Percentiles rank a stretch among this genome's conserved stretches.
Conservation (phyloP, 2,329 filamentous ascomycete species). For the Calonectria pauciramosa region DNA sequence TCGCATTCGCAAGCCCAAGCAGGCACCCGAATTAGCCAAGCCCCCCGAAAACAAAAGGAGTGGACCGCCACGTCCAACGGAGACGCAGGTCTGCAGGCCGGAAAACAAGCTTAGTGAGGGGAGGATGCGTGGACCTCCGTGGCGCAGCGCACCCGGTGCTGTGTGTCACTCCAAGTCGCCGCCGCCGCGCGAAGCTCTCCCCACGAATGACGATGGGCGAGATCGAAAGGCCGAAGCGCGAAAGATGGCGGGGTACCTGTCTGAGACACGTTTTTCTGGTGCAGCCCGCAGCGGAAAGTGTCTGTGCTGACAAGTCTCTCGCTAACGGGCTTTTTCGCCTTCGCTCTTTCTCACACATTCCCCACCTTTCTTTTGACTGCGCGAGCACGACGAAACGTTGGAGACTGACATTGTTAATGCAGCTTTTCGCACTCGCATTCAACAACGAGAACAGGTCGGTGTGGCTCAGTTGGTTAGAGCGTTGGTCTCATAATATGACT, state of each 20-base stretch:
- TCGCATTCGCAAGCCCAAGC: background rate
- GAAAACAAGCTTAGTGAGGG: background rate
- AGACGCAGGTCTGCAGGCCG: background rate
- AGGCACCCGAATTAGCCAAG: background rate
- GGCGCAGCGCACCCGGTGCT: conserved; percentile 30
- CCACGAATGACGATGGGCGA: background rate
- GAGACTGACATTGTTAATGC: background rate
- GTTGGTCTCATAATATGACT: conserved; percentile 52
- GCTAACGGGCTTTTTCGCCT: background rate
- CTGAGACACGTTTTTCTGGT: background rate
- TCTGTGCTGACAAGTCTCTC: background rate
- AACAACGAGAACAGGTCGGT: conserved; percentile 37
- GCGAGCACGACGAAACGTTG: background rate
- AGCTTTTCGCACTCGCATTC: background rate
- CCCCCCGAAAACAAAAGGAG: conserved; percentile 21
- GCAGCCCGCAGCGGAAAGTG: background rate
- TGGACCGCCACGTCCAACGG: conserved; percentile 10
- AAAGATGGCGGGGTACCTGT: conserved; percentile 19
- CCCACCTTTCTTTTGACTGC: background rate
- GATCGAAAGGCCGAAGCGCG: conserved; percentile 26
- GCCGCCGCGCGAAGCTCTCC: background rate
- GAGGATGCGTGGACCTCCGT: conserved; percentile 31
- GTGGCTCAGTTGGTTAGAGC: conserved; percentile 57
- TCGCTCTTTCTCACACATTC: background rate
- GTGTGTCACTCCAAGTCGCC: background rate